Evolutionary conservation across 1,284 basidiomycete species (phyloP).

Genomic region (Fomitopsis pinicola): DNA sequence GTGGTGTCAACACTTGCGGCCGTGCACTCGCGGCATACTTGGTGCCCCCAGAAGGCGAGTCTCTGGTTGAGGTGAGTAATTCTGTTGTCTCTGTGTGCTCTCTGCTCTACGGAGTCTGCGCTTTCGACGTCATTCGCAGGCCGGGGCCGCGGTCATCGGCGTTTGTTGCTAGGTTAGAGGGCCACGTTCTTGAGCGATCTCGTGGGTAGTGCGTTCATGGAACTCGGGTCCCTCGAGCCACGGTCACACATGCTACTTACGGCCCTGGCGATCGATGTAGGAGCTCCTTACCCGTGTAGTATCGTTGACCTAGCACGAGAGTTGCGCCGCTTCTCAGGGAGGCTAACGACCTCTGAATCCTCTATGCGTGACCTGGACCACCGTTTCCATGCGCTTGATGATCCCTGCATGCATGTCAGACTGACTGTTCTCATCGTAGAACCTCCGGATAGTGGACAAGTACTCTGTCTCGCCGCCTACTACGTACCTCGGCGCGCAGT

Average conservation of each 20-base stretch:
- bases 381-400: no score
- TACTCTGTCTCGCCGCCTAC: conserved; percentile 83
- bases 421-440: conserved; percentile 33
- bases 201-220: not conserved
- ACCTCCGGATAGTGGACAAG: conserved; percentile 80
- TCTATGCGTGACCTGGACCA: no score
- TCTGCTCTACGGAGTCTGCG: not conserved
- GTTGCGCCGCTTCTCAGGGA: not conserved
- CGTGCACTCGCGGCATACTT: conserved; percentile 61
- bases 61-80: conserved; percentile 66
- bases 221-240: not conserved
- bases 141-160: not conserved
- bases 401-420: not conserved
- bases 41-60: conserved; percentile 57
- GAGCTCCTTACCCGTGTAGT: not conserved
- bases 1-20: conserved; percentile 74
- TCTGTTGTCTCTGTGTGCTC: not conserved
- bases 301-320: not conserved
- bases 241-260: not conserved
- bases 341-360: no score
- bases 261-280: not conserved
- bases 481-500: conserved; percentile 78
- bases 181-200: not conserved
- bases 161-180: not conserved
- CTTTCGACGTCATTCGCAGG: not conserved